These are phyloP conservation scores for Aspergillus japonicus DNA, from an alignment of 2,329 filamentous ascomycete genomes.

Conservation along the genomic window DNA sequence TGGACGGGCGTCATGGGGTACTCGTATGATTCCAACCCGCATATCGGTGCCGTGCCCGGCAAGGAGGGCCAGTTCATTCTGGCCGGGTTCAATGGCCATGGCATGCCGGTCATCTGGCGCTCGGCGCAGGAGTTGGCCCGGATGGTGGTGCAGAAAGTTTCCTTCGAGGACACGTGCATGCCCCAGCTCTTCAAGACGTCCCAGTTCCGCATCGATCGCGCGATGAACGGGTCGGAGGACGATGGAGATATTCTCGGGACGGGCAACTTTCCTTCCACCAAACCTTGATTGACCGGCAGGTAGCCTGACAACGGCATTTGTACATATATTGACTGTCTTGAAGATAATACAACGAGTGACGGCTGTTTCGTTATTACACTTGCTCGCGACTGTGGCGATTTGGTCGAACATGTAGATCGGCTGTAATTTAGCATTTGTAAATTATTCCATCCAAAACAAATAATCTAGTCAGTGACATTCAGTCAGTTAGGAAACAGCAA, in stretches of 20 bases:
- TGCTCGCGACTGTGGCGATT: too few species aligned
- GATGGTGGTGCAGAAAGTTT: conserved; percentile 47
- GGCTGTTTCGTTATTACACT: background rate
- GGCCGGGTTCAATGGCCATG: conserved; percentile 65
- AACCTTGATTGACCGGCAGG: background rate
- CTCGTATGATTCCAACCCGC: conserved; percentile 51
- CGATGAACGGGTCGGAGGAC: conserved; percentile 21
- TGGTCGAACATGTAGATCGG: too few species aligned
- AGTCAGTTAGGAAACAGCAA: too few species aligned
- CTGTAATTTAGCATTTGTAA: too few species aligned
- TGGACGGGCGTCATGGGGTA: conserved; percentile 53
- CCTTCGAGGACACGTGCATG: conserved; percentile 29
- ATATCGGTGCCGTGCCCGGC: conserved; percentile 52
- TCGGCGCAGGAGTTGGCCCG: conserved; percentile 57
- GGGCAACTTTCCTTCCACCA: conserved; percentile 11
- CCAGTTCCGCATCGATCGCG: conserved; percentile 24
- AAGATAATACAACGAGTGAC: background rate
- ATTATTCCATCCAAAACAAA: too few species aligned
- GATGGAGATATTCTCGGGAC: conserved; percentile 30
- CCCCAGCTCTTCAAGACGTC: conserved; percentile 33
- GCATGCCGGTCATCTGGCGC: conserved; percentile 64
- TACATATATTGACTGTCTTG: background rate
- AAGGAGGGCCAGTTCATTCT: conserved; percentile 54
- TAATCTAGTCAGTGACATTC: too few species aligned
- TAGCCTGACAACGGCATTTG: background rate